phyloP scores from a whole-genome alignment of 805 yeast genomes.

The Starmerella bacillaris region DNA sequence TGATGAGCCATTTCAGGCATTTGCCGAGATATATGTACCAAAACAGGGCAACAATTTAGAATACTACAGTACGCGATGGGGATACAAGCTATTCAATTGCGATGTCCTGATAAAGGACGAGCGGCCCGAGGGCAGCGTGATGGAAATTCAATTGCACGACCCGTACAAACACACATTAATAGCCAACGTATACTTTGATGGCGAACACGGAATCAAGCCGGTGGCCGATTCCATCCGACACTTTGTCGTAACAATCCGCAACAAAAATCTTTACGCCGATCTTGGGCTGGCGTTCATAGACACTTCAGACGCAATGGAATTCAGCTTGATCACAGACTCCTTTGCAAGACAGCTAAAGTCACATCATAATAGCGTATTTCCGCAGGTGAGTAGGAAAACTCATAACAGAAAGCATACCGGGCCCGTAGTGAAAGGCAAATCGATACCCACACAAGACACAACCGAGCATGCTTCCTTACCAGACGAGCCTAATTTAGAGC shows the following conservation, averaged over 20 bases:
- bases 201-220: constrained; percentile 20
- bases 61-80: neutral
- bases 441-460: neutral
- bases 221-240: constrained; percentile 23
- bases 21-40: neutral
- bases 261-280: constrained; percentile 22
- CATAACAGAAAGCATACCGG: neutral
- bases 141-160: constrained; percentile 21
- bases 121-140: constrained; percentile 1
- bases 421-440: neutral
- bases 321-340: constrained; percentile 25
- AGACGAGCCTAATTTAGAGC: neutral
- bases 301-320: constrained; percentile 23
- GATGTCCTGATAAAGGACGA: constrained; percentile 6
- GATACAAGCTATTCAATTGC: constrained; percentile 1
- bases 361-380: too few species aligned
- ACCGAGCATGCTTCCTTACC: neutral
- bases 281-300: constrained; percentile 28
- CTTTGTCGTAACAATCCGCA: constrained; percentile 25
- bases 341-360: too few species aligned
- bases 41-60: neutral
- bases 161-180: constrained; percentile 20
- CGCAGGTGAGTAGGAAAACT: too few species aligned
- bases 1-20: neutral
- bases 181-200: constrained; percentile 24